Base-by-base conservation (phyloP, 2,329 filamentous ascomycete genomes). In the Sporothrix inflata region DNA sequence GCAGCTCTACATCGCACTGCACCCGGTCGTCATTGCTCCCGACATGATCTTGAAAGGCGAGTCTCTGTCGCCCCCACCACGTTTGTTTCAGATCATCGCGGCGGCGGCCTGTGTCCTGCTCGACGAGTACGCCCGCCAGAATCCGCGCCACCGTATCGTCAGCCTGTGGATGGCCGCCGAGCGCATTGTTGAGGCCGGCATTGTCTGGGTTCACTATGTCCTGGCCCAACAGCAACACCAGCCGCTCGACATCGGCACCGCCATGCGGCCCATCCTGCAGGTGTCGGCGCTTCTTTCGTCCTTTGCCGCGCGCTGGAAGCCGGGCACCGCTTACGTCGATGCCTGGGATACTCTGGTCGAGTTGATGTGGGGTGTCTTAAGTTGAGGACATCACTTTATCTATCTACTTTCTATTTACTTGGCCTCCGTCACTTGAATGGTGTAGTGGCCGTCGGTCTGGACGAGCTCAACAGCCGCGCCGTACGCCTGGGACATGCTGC, bases 121-220 rank as follows among this genome's bases (percentile, higher is more conserved):
- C 19, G 3, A 42, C 8, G 57, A 42, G n/a, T 42, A 40, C 34
- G 7, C 57, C 57, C 57, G 57, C 14, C 57, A 63, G n/a, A 63
- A 42, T 19, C 34, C 57, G 21, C 57, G 57, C 4, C 57, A 63
- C 19, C 34, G 57, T 3, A 63, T 63, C 8, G 34, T 14, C 9
- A 63, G 57, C 24, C 38, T 63, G n/a, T 63, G 34, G 57, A 63
- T 63, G 57, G n/a, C 57, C 12, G 30, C 57, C 19, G 57, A 63
- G 12, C 57, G 57, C 4, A 63, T 63, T 16, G 38, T 63, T 19
- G 57, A 63, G n/a, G 57, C 57, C 19, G 57, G 57, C 2, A 63
- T 63, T n/a, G 34, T 42, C 6, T 63, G 57, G 57, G 57, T 63
- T 9, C 11, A 42, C 19, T 63, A 42, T 16, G 34, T 42, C 2